phyloP scores from a whole-genome alignment of 768 basidiomycete genomes.

The Cystobasidium onofrii region DNA sequence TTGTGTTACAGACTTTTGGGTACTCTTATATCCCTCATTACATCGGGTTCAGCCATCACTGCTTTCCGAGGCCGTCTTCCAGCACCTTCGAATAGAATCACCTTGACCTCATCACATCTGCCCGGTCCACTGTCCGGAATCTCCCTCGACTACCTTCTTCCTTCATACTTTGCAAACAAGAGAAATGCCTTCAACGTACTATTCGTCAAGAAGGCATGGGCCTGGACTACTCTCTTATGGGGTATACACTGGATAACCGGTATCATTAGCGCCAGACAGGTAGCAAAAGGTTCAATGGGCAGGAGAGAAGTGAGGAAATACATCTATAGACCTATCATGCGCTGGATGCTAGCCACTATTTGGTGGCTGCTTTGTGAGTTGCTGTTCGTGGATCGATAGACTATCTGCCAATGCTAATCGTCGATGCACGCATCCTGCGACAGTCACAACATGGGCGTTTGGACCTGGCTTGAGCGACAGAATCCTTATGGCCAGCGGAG shows the following conservation, averaged over 20 bases:
- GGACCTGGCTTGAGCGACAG: constrained; percentile 69
- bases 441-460: constrained; percentile 74
- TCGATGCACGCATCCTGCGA: too few relatives aligned
- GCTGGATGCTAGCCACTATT: constrained; percentile 51
- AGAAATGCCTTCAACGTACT: constrained; percentile 68
- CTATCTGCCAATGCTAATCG: neutral
- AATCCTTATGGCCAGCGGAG: constrained; percentile 59
- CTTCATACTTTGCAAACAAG: constrained; percentile 60
- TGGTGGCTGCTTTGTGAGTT: constrained; percentile 53
- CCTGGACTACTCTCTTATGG: constrained; percentile 59
- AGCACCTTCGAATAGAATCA: constrained; percentile 10
- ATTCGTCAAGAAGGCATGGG: constrained; percentile 89
- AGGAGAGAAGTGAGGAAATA: constrained; percentile 15
- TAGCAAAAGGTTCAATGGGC: neutral
- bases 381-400: neutral
- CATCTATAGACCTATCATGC: constrained; percentile 22
- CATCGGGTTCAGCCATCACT: constrained; percentile 29
- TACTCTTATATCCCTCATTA: constrained; percentile 32
- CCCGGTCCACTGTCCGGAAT: constrained; percentile 18
- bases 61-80: constrained; percentile 40
- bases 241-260: constrained; percentile 22
- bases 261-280: neutral
- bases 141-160: constrained; percentile 41
- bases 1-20: constrained; percentile 18
- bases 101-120: constrained; percentile 6